phyloP scores from a whole-genome alignment of 441 rosid genomes.

The Gossypium armourianum region DNA sequence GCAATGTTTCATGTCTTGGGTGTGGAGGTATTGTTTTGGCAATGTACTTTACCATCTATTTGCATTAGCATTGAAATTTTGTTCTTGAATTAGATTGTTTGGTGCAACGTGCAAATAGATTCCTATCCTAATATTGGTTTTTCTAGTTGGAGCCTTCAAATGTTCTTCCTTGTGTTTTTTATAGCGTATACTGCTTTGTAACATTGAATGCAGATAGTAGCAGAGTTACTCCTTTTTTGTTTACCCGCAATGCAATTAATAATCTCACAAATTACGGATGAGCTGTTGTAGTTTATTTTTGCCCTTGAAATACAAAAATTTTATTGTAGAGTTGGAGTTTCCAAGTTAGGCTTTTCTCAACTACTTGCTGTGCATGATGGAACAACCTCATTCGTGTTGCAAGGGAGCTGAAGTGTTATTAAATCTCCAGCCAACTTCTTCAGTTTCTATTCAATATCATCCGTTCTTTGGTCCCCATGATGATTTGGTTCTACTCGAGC shows the following conservation, averaged over 20 bases:
- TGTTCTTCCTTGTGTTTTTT: not conserved
- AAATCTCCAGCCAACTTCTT: constrained; percentile 38
- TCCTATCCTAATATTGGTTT: not conserved
- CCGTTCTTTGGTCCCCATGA: constrained; percentile 53
- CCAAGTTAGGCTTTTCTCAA: not conserved
- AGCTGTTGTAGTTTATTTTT: not conserved
- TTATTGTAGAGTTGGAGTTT: not conserved
- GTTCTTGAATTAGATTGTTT: not conserved
- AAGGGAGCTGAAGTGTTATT: constrained; percentile 51
- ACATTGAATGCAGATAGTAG: not conserved
- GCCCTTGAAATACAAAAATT: not conserved
- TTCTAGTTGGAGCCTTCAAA: not conserved
- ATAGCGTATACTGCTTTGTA: not conserved
- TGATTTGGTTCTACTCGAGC: constrained; percentile 63
- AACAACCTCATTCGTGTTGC: constrained; percentile 8
- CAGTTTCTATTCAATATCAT: constrained; percentile 52
- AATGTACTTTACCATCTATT: not conserved
- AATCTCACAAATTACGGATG: not conserved
- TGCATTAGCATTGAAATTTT: not conserved
- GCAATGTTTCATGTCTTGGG: not conserved
- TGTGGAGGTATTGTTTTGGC: not conserved
- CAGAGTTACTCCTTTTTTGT: not conserved
- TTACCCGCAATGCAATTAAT: not conserved
- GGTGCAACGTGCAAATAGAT: not conserved
- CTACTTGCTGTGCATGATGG: constrained; percentile 24